A percentile compares a stretch with the other conserved stretches of the same genome.
Evolutionary conservation across 2,329 filamentous ascomycete genomes (phyloP).

Genomic region (Penicillium sp.): DNA sequence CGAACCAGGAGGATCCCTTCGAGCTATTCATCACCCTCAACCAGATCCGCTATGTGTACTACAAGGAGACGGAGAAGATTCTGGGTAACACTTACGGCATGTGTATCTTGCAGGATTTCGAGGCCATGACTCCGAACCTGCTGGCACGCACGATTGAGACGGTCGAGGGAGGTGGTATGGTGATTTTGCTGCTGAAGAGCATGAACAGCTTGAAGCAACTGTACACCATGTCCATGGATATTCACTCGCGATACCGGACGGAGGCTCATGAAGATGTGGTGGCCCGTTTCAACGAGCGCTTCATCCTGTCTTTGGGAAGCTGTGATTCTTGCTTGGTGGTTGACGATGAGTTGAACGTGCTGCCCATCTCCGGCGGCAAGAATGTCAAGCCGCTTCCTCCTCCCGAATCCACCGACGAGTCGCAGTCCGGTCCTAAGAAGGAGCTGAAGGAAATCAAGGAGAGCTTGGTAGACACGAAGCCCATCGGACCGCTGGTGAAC

Average conservation of each 20-base stretch:
- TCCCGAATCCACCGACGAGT: slow-evolving; percentile 67
- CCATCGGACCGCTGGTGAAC: slow-evolving; percentile 75
- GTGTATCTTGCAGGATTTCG: slow-evolving; percentile 97
- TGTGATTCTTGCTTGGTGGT: slow-evolving; percentile 93
- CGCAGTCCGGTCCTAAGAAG: slow-evolving; percentile 62
- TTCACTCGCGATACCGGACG: slow-evolving; percentile 92
- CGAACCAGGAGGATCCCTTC: slow-evolving; percentile 90
- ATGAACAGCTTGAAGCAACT: slow-evolving; percentile 97
- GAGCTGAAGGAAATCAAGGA: slow-evolving; percentile 87
- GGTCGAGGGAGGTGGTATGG: slow-evolving; percentile 90
- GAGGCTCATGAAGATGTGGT: slow-evolving; percentile 94
- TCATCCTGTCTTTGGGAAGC: slow-evolving; percentile 89
- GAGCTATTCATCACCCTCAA: slow-evolving; percentile 95
- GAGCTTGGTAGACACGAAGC: slow-evolving; percentile 75
- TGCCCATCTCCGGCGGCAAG: slow-evolving; percentile 94
- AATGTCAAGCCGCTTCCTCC: slow-evolving; percentile 77
- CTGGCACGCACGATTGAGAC: slow-evolving; percentile 94
- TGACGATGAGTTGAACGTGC: slow-evolving; percentile 94
- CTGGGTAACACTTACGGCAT: slow-evolving; percentile 96
- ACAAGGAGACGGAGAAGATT: slow-evolving; percentile 99
- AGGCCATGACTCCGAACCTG: slow-evolving; percentile 94
- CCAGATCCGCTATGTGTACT: slow-evolving; percentile 98
- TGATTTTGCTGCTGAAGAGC: slow-evolving; percentile 84
- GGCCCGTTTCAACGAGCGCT: slow-evolving; percentile 94
- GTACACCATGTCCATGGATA: slow-evolving; percentile 95